Percentiles rank a stretch among this genome's conserved stretches.
These are phyloP conservation scores for Emericellopsis terricola DNA, from an alignment of 495 filamentous ascomycete genomes.

Conservation along the genomic window DNA sequence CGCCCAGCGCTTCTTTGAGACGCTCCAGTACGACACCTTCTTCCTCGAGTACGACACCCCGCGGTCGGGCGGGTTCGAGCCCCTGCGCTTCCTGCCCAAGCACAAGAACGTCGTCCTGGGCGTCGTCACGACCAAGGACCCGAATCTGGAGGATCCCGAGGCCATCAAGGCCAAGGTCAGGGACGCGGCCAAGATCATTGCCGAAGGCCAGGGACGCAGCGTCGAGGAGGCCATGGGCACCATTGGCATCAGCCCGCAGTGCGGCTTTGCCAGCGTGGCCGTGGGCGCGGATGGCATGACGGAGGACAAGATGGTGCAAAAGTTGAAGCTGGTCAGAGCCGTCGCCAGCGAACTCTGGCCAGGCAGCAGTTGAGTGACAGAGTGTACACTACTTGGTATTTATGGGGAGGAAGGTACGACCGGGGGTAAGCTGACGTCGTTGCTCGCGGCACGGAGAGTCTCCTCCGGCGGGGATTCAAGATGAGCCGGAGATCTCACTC, in stretches of 20 bases:
- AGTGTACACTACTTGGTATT: no score
- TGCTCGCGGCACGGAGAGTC: no score
- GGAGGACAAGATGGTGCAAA: conserved; percentile 43
- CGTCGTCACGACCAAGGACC: conserved; percentile 56
- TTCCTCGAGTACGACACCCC: conserved; percentile 49
- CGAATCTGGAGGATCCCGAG: conserved; percentile 54
- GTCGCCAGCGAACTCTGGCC: conserved; percentile 48
- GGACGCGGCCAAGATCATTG: conserved; percentile 53
- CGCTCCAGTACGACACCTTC: conserved; percentile 60
- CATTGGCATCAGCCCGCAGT: conserved; percentile 58
- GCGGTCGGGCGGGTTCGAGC: conserved; percentile 55
- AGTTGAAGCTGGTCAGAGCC: conserved; percentile 41
- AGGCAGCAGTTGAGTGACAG: conserved; percentile 27
- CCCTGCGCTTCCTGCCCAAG: conserved; percentile 49
- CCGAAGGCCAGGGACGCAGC: conserved; percentile 43
- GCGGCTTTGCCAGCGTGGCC: conserved; percentile 34
- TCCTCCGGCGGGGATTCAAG: no score
- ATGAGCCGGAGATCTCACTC: no score
- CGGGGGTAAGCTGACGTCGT: no score
- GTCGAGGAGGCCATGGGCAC: conserved; percentile 49
- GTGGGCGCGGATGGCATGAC: conserved; percentile 14
- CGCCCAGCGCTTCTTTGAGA: conserved; percentile 59
- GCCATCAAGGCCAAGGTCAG: conserved; percentile 50
- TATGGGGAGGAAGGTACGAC: no score
- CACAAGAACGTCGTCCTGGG: conserved; percentile 64